These are phyloP conservation scores for Scytalidium sp. DNA, from an alignment of 2,329 filamentous ascomycete species.

Conservation along the genomic window DNA sequence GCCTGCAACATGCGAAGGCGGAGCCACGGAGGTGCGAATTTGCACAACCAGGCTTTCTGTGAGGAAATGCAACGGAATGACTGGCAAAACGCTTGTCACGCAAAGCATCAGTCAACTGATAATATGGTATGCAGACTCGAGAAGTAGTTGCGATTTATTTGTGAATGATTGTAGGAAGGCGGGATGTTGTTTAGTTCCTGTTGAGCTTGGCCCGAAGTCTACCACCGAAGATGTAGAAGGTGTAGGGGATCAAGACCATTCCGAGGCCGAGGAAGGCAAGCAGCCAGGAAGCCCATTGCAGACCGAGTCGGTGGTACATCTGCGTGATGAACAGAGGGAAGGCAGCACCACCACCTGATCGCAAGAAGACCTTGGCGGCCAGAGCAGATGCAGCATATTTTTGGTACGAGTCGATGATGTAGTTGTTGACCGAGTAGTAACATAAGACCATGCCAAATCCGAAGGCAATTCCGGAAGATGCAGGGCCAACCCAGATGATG, in stretches of 20 bases:
- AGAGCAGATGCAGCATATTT: constrained; percentile 74
- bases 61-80: too few species aligned
- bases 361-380: constrained; percentile 74
- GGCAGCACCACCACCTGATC: constrained; percentile 74
- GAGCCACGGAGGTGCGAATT: too few species aligned
- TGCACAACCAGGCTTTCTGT: too few species aligned
- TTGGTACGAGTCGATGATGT: constrained; percentile 57
- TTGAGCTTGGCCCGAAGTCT: constrained; percentile 48
- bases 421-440: constrained; percentile 54
- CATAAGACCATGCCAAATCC: constrained; percentile 61
- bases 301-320: constrained; percentile 68
- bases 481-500: constrained; percentile 49
- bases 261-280: constrained; percentile 69
- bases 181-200: too few species aligned
- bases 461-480: constrained; percentile 50
- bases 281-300: constrained; percentile 71
- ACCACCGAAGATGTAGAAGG: constrained; percentile 75
- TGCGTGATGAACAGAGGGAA: constrained; percentile 75
- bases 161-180: too few species aligned
- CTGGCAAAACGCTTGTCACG: too few species aligned
- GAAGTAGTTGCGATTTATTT: too few species aligned
- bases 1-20: too few species aligned
- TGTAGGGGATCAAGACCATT: constrained; percentile 75
- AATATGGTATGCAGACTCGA: too few species aligned
- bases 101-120: too few species aligned